Conservation (phyloP, 1,284 basidiomycete species). For the Moesziomyces sp. region DNA sequence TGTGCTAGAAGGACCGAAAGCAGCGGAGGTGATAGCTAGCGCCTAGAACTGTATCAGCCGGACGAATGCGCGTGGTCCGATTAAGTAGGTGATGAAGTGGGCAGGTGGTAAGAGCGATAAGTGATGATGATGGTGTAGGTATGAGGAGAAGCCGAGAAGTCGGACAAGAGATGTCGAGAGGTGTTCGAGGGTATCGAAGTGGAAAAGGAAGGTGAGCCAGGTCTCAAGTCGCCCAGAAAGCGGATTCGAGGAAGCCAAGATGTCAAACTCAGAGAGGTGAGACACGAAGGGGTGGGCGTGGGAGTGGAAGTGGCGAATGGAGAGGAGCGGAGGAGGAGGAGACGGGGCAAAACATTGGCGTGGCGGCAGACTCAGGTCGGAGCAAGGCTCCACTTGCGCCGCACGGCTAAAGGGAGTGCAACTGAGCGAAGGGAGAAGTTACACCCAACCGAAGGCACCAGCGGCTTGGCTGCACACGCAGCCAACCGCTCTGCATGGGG, state of each 20-base stretch:
- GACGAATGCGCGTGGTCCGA: background rate
- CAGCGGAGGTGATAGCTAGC: too few relatives aligned
- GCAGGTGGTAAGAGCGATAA: background rate
- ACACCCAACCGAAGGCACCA: background rate
- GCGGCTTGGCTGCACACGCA: too few relatives aligned
- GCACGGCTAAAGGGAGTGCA: background rate
- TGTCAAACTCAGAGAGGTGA: slow-evolving; percentile 6
- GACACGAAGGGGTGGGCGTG: background rate
- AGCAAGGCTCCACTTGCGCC: background rate
- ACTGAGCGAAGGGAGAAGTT: background rate
- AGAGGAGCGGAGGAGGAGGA: too few relatives aligned
- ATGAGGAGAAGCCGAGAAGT: background rate
- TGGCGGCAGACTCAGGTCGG: background rate
- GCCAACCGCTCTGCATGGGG: background rate
- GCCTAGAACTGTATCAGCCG: too few relatives aligned
- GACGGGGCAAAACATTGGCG: background rate
- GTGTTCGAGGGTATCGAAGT: slow-evolving; percentile 2
- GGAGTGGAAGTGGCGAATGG: background rate
- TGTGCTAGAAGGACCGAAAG: background rate
- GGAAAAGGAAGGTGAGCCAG: slow-evolving; percentile 19
- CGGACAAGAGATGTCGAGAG: background rate
- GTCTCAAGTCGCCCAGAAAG: background rate
- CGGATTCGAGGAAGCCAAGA: background rate
- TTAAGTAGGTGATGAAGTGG: background rate
- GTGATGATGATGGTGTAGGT: background rate